Base-by-base conservation (phyloP, 257 asterid species). In the Forsythia viridissima region DNA sequence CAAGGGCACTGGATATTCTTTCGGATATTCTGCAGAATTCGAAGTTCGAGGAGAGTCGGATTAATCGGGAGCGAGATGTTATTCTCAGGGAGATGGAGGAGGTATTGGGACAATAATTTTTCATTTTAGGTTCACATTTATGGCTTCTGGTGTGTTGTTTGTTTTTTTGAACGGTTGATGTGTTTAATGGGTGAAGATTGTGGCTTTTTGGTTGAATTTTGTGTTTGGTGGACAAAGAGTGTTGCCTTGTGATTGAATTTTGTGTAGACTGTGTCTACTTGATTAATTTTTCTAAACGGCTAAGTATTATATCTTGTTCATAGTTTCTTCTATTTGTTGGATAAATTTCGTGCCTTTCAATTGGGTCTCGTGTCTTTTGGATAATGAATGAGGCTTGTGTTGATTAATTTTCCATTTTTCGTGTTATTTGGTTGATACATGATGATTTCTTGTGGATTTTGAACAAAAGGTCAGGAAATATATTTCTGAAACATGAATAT, bases 81-180 rank as follows among this genome's bases (percentile, higher is more conserved):
- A 96, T 93, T 79, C 96, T 96, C 71, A 90, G 97, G 72, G 99
- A 96, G 91, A 92, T 92, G 97, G 94, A 92, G 88, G 99, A 93
- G 98, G 99, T 96, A 84, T 52, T 40, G 8, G 8, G 39, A 63
- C 38, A 18, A 21, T 20, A 38, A 63, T 63, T 63, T 21, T 63
- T 63, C 69, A 63, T 21, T 30, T 8, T 24, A 63, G 38, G 36
- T 21, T 63, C 39, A 63, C 69, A 10, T 63, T 63, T 63, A 30
- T 63, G 69, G 3, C 69, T 8, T 63, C 69, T 63, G 36, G 36
- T 7, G 12, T 61, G 10, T 21, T 21, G 34, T 20, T 20, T 21
- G 2, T 30, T 30, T 30, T 30, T 59, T 59, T 11, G 36, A n/a
- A 10, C 20, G 30, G 6, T 8, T 59, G 6, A n/a, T 59, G 11